Percentiles rank a stretch among this genome's conserved stretches.
Conservation (phyloP, 2,329 filamentous ascomycete genomes). For the Coniochaeta sp. region DNA sequence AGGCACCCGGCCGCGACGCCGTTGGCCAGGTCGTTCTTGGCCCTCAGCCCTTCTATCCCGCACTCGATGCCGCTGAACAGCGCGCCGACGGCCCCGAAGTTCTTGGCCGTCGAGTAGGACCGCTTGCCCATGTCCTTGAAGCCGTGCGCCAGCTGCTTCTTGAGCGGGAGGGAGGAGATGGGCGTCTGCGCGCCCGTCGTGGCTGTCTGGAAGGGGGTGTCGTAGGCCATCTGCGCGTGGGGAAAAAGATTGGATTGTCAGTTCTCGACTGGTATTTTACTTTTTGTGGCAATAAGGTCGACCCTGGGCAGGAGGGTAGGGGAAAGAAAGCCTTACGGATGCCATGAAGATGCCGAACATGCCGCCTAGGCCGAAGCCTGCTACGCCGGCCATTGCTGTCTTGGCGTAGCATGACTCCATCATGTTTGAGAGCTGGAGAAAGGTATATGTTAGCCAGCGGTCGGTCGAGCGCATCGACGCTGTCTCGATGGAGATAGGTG, state of each 20-base stretch:
- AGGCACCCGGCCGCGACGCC: constrained; percentile 82
- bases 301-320: not conserved
- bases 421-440: constrained; percentile 60
- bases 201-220: constrained; percentile 68
- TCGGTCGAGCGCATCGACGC: not conserved
- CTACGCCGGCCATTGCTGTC: constrained; percentile 79
- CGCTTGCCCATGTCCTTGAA: constrained; percentile 92
- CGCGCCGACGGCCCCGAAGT: constrained; percentile 89
- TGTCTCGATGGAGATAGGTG: not conserved
- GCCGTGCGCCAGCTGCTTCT: constrained; percentile 74
- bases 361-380: constrained; percentile 90
- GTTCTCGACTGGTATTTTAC: no score
- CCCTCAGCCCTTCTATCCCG: constrained; percentile 84
- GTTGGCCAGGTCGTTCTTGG: constrained; percentile 90
- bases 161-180: constrained; percentile 62
- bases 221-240: constrained; percentile 80
- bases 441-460: not conserved
- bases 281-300: no score
- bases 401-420: constrained; percentile 95
- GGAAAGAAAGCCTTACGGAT: constrained; percentile 52
- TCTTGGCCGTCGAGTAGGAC: constrained; percentile 78
- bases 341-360: constrained; percentile 98
- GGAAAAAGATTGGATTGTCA: not conserved
- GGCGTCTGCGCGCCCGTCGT: constrained; percentile 25
- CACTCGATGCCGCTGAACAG: constrained; percentile 92